These are phyloP conservation scores for Ogataea glucozyma DNA, from an alignment of 805 yeast species.

Conservation along the genomic window DNA sequence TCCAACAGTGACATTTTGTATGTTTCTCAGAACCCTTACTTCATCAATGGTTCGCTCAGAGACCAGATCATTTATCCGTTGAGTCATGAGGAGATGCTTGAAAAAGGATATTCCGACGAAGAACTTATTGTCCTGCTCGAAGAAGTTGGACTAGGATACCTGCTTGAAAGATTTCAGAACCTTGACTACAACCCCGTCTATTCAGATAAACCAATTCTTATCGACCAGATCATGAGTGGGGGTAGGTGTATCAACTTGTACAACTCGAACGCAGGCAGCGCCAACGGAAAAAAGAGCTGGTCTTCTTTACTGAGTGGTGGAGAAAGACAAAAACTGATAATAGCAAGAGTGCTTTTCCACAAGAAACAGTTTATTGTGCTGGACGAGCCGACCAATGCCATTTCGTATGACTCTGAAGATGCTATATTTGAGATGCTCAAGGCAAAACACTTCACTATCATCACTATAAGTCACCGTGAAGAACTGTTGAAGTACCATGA, in stretches of 20 bases:
- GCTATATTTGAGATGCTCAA: conserved; percentile 75
- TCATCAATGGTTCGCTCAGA: conserved; percentile 76
- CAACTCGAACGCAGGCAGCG: conserved; percentile 29
- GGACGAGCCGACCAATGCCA: conserved; percentile 95
- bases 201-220: conserved; percentile 13
- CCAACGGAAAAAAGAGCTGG: conserved; percentile 51
- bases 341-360: conserved; percentile 82
- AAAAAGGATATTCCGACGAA: conserved; percentile 67
- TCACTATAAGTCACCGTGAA: conserved; percentile 84
- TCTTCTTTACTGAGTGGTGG: conserved; percentile 95
- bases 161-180: conserved; percentile 61
- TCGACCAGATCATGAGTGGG: conserved; percentile 30
- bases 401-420: conserved; percentile 87
- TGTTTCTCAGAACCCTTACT: conserved; percentile 85
- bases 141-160: conserved; percentile 79
- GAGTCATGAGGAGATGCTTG: conserved; percentile 74
- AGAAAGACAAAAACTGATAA: conserved; percentile 85
- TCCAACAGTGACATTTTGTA: conserved; percentile 65
- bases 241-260: conserved; percentile 29
- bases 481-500: conserved; percentile 83
- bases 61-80: conserved; percentile 91
- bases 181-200: conserved; percentile 45
- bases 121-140: conserved; percentile 65
- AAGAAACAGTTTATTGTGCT: conserved; percentile 78
- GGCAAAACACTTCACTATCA: conserved; percentile 67